Conservation (phyloP, 495 filamentous ascomycete genomes). For the Pseudoneurospora amorphoporcata region DNA sequence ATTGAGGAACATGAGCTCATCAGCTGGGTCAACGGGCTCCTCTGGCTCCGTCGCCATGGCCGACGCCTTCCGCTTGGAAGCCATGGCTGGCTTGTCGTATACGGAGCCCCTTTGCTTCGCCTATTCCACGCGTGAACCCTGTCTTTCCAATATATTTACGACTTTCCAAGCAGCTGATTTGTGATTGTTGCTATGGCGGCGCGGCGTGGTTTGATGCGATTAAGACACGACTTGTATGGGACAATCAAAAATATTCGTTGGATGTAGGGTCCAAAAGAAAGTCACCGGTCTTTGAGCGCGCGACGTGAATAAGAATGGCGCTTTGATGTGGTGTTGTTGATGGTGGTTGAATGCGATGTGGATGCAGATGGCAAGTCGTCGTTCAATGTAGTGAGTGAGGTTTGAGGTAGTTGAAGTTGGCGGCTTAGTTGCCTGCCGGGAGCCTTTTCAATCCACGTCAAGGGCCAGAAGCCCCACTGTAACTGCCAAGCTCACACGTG, state of each 20-base stretch:
- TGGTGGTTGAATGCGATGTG: neutral
- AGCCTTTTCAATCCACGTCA: neutral
- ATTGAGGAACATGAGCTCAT: conserved; percentile 87
- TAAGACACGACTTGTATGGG: neutral
- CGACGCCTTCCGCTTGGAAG: conserved; percentile 64
- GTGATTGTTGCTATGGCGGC: neutral
- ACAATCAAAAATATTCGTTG: neutral
- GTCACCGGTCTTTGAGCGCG: neutral
- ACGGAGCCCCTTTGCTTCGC: neutral
- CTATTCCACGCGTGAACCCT: neutral
- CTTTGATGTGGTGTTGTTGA: neutral
- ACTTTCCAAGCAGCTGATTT: neutral
- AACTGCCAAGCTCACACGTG: neutral
- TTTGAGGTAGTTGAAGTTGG: neutral
- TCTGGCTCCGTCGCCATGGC: conserved; percentile 53
- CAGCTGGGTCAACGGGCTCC: conserved; percentile 64
- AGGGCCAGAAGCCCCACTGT: neutral
- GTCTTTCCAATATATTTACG: neutral
- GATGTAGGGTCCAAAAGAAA: neutral
- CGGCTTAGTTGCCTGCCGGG: neutral
- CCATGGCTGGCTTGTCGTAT: conserved; percentile 40
- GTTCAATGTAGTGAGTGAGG: neutral
- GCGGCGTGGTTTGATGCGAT: neutral
- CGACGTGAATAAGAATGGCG: neutral
- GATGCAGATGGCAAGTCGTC: neutral